phyloP scores from a whole-genome alignment of 2,329 filamentous ascomycete species.

The Cryphonectria japonica region DNA sequence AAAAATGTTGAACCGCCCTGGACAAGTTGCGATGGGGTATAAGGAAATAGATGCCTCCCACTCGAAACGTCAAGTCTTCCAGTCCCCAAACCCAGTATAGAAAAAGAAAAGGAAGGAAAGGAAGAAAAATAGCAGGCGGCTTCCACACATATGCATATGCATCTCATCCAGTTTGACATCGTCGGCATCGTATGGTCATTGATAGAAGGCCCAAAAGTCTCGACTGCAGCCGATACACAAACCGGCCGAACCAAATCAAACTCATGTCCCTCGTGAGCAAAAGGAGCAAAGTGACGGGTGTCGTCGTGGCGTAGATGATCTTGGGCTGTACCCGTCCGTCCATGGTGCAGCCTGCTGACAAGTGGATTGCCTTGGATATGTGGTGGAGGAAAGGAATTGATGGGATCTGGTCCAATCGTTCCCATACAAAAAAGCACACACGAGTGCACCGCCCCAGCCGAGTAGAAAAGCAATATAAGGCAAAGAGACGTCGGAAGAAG shows the following conservation, averaged over 20 bases:
- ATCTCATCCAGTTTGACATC: conserved; percentile 13
- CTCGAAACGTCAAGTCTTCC: conserved; percentile 17
- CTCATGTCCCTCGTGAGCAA: background rate
- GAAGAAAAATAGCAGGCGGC: conserved; percentile 5
- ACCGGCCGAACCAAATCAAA: background rate
- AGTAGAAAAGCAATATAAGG: background rate
- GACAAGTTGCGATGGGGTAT: conserved; percentile 27
- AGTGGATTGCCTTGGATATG: background rate
- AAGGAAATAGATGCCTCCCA: conserved; percentile 20
- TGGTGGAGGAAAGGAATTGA: background rate
- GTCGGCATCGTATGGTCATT: conserved; percentile 12
- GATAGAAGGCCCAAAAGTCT: background rate
- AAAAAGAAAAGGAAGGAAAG: background rate
- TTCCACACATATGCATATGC: conserved; percentile 16
- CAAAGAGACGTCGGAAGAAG: background rate
- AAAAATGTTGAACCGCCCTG: conserved; percentile 16
- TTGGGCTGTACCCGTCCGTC: background rate
- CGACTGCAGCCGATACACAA: background rate
- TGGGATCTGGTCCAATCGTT: background rate
- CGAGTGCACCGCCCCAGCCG: background rate
- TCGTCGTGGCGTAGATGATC: background rate
- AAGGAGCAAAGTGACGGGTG: background rate
- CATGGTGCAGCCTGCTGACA: background rate
- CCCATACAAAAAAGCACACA: background rate
- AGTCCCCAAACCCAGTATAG: background rate